Conservation (phyloP, 164 flowering plant species). For the Paratinospora sagittata region DNA sequence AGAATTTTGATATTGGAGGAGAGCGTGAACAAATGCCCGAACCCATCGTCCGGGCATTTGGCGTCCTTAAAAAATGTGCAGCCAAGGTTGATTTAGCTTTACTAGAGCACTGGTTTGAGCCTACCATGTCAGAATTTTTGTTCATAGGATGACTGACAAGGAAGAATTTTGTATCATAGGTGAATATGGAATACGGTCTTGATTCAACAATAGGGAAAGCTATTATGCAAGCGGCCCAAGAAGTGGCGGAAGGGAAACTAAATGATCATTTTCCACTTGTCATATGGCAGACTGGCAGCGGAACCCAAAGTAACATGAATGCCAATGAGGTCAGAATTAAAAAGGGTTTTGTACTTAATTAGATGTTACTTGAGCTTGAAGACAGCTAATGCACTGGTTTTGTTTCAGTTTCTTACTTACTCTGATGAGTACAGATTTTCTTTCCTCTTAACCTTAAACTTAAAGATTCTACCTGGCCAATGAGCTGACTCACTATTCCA, state of each 20-base stretch:
- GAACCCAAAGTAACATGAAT: slow-evolving; percentile 98
- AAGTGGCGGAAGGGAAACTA: slow-evolving; percentile 91
- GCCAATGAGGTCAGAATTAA: slow-evolving; percentile 82
- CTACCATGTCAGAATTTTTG: not conserved
- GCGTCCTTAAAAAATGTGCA: slow-evolving; percentile 93
- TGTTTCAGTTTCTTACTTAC: not conserved
- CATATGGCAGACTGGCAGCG: slow-evolving; percentile 99
- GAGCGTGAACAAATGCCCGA: slow-evolving; percentile 95
- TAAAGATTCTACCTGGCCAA: not conserved
- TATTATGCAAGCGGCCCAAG: slow-evolving; percentile 94
- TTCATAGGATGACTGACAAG: not conserved
- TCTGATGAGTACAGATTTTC: not conserved
- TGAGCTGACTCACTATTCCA: not conserved
- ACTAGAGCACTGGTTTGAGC: not conserved
- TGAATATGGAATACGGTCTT: slow-evolving; percentile 96
- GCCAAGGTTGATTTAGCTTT: slow-evolving; percentile 59
- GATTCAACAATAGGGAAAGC: slow-evolving; percentile 94
- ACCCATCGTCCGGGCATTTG: slow-evolving; percentile 90
- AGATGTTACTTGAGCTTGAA: not conserved
- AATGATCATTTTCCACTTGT: slow-evolving; percentile 96
- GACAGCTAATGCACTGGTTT: not conserved
- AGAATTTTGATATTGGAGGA: slow-evolving; percentile 98
- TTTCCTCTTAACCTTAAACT: not conserved
- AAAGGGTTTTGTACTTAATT: not conserved
- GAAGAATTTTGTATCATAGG: slow-evolving; percentile 39